Conservation (phyloP, 805 yeast species). For the Saccharomycopsis amapae region DNA sequence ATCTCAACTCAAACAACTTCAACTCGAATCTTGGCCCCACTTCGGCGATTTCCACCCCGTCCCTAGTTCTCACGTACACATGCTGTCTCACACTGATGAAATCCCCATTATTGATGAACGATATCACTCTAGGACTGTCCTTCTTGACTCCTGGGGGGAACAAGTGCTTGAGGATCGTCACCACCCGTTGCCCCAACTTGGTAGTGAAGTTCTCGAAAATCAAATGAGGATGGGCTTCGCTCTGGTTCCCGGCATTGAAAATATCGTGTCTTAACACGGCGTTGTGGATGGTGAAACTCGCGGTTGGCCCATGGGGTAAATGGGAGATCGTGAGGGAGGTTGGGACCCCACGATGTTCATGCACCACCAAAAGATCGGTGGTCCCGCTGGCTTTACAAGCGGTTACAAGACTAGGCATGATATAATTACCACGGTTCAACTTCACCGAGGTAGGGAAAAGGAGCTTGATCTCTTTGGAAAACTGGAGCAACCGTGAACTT, state of each 20-base stretch:
- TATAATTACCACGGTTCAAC: conserved; percentile 87
- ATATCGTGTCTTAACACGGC: conserved; percentile 93
- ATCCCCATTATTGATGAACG: conserved; percentile 86
- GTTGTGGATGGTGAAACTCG: conserved; percentile 87
- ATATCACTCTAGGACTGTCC: conserved; percentile 84
- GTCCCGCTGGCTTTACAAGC: conserved; percentile 78
- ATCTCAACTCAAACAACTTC: conserved; percentile 79
- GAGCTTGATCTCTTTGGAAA: conserved; percentile 84
- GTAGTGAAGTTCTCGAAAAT: conserved; percentile 86
- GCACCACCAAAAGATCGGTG: conserved; percentile 78
- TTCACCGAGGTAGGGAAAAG: conserved; percentile 86
- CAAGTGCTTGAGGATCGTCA: conserved; percentile 70
- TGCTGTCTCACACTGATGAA: conserved; percentile 94
- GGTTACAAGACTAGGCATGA: conserved; percentile 75
- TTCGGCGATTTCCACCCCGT: conserved; percentile 86
- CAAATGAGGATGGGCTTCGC: conserved; percentile 90
- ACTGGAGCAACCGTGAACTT: conserved; percentile 75
- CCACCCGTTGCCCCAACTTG: conserved; percentile 76
- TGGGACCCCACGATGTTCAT: conserved; percentile 98
- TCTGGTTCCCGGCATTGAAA: conserved; percentile 73
- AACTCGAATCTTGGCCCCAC: conserved; percentile 98
- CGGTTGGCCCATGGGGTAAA: conserved; percentile 98
- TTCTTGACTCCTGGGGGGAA: conserved; percentile 97
- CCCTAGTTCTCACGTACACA: conserved; percentile 82
- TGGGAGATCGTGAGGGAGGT: conserved; percentile 88